phyloP scores from a whole-genome alignment of 371 early-diverging fungal species.

The Lichtheimia ramosa region DNA sequence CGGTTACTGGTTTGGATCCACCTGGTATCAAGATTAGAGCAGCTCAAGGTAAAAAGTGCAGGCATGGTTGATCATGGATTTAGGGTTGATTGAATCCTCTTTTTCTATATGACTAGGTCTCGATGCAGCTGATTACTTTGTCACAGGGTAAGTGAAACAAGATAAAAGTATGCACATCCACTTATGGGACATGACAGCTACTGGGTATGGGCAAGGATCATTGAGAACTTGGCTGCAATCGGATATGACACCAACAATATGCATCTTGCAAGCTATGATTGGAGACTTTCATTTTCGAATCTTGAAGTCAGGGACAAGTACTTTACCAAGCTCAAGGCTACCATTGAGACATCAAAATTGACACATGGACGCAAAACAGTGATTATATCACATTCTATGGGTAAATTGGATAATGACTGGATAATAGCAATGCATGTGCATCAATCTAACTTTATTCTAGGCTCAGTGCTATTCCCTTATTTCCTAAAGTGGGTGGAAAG shows the following conservation, averaged over 20 bases:
- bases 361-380: constrained; percentile 62
- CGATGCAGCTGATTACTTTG: constrained; percentile 92
- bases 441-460: constrained; percentile 42
- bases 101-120: constrained; percentile 47
- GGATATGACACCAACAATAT: constrained; percentile 91
- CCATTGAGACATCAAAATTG: constrained; percentile 67
- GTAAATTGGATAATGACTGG: constrained; percentile 18
- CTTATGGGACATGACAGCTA: constrained; percentile 42
- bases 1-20: constrained; percentile 87
- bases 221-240: constrained; percentile 83
- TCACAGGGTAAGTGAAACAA: constrained; percentile 68
- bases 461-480: constrained; percentile 74
- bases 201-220: constrained; percentile 92
- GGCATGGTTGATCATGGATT: neutral
- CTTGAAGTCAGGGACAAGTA: constrained; percentile 86
- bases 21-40: constrained; percentile 83
- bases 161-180: neutral
- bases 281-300: constrained; percentile 85
- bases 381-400: constrained; percentile 68
- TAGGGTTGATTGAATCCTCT: neutral
- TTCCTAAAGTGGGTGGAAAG: constrained; percentile 93
- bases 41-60: constrained; percentile 59
- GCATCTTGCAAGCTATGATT: constrained; percentile 91
- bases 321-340: constrained; percentile 78
- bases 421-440: neutral